Evolutionary conservation across 257 asterid genomes (phyloP).

Genomic region (Rauvolfia tetraphylla): DNA sequence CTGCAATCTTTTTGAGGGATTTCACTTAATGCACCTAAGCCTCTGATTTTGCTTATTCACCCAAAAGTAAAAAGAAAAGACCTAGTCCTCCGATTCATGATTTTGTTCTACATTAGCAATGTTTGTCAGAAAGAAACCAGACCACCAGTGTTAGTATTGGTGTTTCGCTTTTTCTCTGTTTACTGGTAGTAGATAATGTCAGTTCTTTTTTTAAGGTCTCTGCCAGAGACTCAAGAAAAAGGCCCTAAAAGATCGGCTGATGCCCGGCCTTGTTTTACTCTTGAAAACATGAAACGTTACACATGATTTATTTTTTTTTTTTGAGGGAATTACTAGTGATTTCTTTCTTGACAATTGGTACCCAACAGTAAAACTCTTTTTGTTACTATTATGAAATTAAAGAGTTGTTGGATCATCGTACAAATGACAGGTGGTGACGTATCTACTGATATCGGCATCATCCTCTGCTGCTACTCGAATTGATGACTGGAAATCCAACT

Average conservation of each 20-base stretch:
- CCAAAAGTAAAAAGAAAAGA: no score
- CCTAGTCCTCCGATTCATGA: not conserved
- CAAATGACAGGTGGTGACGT: slow-evolving; percentile 58
- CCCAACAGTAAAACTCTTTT: no score
- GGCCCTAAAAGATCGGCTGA: not conserved
- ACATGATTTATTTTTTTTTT: no score
- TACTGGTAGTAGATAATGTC: not conserved
- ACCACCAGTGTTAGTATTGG: no score
- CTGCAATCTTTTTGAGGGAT: not conserved
- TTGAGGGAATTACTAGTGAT: no score
- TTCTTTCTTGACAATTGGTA: not conserved
- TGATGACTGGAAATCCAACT: slow-evolving; percentile 72
- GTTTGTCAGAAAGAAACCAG: not conserved
- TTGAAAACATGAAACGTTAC: no score
- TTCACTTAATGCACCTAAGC: not conserved
- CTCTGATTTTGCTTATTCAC: no score
- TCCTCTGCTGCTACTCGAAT: slow-evolving; percentile 75
- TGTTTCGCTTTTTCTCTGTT: no score
- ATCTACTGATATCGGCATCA: slow-evolving; percentile 92
- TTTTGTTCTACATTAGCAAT: not conserved
- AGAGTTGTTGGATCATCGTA: not conserved
- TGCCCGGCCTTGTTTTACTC: no score
- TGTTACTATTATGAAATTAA: not conserved
- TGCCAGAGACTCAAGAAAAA: not conserved
- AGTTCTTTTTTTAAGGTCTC: not conserved